Percentiles rank a stretch among this genome's conserved stretches.
These are phyloP conservation scores for Flaveria floridana DNA, from an alignment of 140 eudicot genomes.

Conservation along the genomic window DNA sequence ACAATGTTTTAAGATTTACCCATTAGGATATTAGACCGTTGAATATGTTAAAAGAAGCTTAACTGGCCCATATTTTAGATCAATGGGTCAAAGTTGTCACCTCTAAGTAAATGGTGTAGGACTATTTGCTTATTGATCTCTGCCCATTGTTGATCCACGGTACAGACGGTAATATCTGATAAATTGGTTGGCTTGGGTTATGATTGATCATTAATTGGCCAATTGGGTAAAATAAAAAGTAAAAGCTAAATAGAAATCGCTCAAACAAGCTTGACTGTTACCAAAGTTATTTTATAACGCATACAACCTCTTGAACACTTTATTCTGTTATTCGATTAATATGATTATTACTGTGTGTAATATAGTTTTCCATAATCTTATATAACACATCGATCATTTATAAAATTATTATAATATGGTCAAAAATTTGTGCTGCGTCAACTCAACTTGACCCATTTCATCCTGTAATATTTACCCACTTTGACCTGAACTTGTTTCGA, in stretches of 20 bases:
- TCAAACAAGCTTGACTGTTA: neutral
- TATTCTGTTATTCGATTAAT: neutral
- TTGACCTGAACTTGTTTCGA: neutral
- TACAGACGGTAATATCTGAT: neutral
- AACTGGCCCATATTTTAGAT: neutral
- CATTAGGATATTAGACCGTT: neutral
- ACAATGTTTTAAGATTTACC: neutral
- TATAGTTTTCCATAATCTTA: neutral
- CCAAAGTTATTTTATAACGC: neutral
- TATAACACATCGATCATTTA: neutral
- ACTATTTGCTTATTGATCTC: neutral
- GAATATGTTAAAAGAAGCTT: neutral
- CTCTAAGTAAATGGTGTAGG: neutral
- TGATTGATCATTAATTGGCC: neutral
- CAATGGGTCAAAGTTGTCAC: conserved; percentile 1
- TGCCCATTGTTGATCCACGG: neutral
- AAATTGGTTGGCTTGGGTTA: neutral
- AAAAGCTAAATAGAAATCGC: neutral
- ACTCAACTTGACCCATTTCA: neutral
- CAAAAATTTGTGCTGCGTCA: neutral
- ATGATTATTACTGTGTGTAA: neutral
- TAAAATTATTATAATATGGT: neutral
- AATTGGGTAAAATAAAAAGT: neutral
- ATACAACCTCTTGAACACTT: neutral
- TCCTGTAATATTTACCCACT: neutral